Evolutionary conservation across 768 basidiomycete genomes (phyloP), one percentile per base, ranked within the genome.

Genomic region (Kwoniella sp.): DNA sequence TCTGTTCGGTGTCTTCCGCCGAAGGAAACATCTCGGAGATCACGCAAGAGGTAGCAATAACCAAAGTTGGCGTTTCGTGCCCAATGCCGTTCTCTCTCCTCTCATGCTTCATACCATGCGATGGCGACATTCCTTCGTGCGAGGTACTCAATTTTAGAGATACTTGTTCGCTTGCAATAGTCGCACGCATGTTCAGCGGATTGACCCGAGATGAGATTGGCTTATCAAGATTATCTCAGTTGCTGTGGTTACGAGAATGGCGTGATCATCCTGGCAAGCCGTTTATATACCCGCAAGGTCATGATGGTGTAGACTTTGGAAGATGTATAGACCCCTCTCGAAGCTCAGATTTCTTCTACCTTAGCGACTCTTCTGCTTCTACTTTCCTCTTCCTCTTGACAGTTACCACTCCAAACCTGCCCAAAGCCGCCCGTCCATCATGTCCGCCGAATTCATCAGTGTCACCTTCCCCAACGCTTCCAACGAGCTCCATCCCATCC

Each of bases 371-470:
- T 37, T 45, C 15, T 20, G 20, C 41, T 9, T 11, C 41, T 3
- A 45, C 41, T 45, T 45, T 45, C 15, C 41, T 45, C 41, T 13
- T 34, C 34, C 34, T 13, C 13, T 13, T 37, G 8, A 48, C 20
- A 5, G 20, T 48, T n/a, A 48, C 4, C 7, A 48, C 47, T 8
- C 47, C 47, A 48, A 31, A 37, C 22, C 23, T 25, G 23, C 51
- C 31, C 34, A 30, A 47, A 41, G 3, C 53, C 20, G 38, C 38
- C 22, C 45, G 31, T 9, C 25, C 63, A 68, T 28, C 41, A 68
- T 68, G 71, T 51, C 72, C 34, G 53, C 56, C 63, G 72, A 73
- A 53, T 73, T 73, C 61, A 71, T 73, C 65, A 66, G 64, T 54
- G 67, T 58, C 12, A 73, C 72, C 29, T 73, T 73, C 52, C 34